These are phyloP conservation scores for Sicyos baderoa DNA, from an alignment of 306 rosid species.

Conservation along the genomic window DNA sequence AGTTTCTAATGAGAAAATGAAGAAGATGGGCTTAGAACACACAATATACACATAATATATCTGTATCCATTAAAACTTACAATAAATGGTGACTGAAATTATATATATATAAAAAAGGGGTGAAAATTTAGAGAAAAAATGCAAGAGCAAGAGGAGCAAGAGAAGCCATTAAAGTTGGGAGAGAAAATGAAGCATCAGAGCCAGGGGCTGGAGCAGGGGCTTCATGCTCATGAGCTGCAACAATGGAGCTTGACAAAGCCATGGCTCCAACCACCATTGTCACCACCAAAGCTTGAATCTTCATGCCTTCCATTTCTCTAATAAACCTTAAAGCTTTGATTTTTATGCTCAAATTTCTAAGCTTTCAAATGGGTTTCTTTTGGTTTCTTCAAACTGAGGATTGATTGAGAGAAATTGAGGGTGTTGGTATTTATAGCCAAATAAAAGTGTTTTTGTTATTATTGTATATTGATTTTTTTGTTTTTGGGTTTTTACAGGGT, in stretches of 20 bases:
- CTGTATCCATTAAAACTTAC: not conserved
- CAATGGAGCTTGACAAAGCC: not conserved
- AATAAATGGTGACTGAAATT: not conserved
- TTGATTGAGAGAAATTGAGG: not conserved
- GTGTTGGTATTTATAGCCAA: slow-evolving; percentile 1
- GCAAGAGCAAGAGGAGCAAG: slow-evolving; percentile 10
- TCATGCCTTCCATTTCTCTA: not conserved
- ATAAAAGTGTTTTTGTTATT: not conserved
- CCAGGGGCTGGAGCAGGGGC: slow-evolving; percentile 2
- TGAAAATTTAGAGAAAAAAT: not conserved
- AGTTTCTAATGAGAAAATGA: not conserved
- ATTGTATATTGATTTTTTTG: not conserved
- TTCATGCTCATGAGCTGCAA: not conserved
- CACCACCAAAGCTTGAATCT: not conserved
- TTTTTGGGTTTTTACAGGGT: not conserved
- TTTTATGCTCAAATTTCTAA: not conserved
- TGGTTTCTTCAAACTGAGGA: not conserved
- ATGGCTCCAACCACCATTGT: not conserved
- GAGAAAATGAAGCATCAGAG: not conserved
- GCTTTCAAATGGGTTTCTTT: slow-evolving; percentile 3
- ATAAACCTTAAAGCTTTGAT: not conserved
- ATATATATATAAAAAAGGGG: no score
- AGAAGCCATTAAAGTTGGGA: slow-evolving; percentile 9
- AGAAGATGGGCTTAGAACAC: not conserved
- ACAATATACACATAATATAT: not conserved